Evolutionary conservation across 2,329 filamentous ascomycete genomes (phyloP), one percentile per base, ranked within the genome.

Genomic region (Verticillium dahliae): DNA sequence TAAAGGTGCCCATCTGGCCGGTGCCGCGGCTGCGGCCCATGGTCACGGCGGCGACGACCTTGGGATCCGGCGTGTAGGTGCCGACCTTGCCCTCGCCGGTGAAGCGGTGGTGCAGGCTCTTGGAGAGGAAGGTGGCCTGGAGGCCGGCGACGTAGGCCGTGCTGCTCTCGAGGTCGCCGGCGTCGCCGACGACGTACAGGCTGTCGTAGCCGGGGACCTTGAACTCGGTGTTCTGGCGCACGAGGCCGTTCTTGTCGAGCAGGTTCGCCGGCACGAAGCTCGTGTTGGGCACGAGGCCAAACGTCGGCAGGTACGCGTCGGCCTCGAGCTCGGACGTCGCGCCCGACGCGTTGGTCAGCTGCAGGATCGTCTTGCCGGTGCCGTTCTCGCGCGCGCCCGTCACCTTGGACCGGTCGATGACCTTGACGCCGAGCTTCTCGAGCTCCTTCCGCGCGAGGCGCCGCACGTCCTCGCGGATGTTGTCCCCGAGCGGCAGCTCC

Each of bases 251-350:
- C 31, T 62, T 60, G 41, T 77, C 75, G 18, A 76, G 71, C 62
- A 81, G 68, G 1, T 65, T 59, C 7, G 69, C 63, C 3, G 80
- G 77, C 37, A 73, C 68, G 65, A 81, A 82, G 4, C 69, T 67
- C 1, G 76, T 78, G 71, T 85, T 85, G 61, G 77, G 74, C 0
- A 68, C 58, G 4, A 76, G 62, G 54, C 82, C 82, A 39, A 75
- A 78, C 0, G 80, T 76, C 0, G 81, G 80, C 14, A 85, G 68
- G 67, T 81, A 78, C 0, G 81, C 70, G 66, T 81, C 77, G 0
- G 77, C 70, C 14, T 68, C 69, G 58, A 84, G 68, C 3, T 72
- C 76, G 63, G 70, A 71, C 50, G 66, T 73, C n/a, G 60, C 70
- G 22, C 75, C 76, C 60, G 73, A 70, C 3, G 69, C 65, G 45